Base-by-base conservation (phyloP, 306 rosid species). In the Prunus mume region DNA sequence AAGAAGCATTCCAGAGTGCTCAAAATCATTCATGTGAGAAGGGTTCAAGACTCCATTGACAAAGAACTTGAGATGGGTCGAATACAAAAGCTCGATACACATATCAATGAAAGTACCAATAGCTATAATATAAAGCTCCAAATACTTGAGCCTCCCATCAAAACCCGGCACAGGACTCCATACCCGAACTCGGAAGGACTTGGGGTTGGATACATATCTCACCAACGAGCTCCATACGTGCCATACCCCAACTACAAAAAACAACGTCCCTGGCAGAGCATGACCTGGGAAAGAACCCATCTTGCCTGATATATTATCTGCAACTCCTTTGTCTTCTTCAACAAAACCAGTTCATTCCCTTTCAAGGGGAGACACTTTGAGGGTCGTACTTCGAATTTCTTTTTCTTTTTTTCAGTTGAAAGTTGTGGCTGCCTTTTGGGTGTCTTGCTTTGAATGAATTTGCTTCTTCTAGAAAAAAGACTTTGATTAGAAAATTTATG, bases 231-330 rank as follows among this genome's bases (percentile, higher is more conserved):
- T 76, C 98, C 98, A 92, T 79, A 90, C 85, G 78, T 96, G 99
- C 98, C 99, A 96, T 6, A 86, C 46, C 65, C 99, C 99, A 74
- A 96, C 86, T n/a, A 91, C 47, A 63, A 96, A 86, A 88, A 96
- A 96, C 76, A 92, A 80, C 15, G 98, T 92, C 78, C 99, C 99
- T 1, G 99, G 99, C 71, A 96, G 80, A 79, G 76, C 92, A 86
- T 96, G 99, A 69, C 99, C 99, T 80, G 84, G 79, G 83, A 96
- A 96, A 83, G 99, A 96, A 74, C 99, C 99, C 99, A 96, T 95
- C 76, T 47, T 34, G 54, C 43, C 43, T 38, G 38, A 11, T 14
- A 61, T 15, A 22, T 38, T 58, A 58, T 20, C 17, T 76, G 67
- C 55, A 49, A 82, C 76, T 41, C 81, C 54, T 55, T 10, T 62